Conservation (phyloP, 306 rosid genomes). For the Malus sylvestris region DNA sequence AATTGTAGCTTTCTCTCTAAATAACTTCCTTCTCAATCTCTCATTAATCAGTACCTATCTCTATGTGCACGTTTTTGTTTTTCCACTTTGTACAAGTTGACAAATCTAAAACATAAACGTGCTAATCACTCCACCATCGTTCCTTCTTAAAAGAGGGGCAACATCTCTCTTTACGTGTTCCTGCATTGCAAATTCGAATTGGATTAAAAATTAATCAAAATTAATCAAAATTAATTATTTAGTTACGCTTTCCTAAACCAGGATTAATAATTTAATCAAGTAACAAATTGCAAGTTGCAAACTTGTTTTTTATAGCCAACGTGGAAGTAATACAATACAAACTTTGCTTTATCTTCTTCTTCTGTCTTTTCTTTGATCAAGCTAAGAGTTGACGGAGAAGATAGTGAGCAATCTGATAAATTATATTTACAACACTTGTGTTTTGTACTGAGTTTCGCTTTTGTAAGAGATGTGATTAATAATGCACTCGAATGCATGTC, state of each 20-base stretch:
- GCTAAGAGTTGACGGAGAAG: neutral
- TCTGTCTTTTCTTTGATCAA: neutral
- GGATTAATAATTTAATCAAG: neutral
- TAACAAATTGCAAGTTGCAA: neutral
- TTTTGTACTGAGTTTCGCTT: accelerated
- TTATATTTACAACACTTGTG: too few relatives aligned
- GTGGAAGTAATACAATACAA: neutral
- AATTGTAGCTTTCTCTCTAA: neutral
- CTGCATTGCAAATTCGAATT: neutral
- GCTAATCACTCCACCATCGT: neutral
- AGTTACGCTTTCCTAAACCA: neutral
- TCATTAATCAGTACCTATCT: neutral
- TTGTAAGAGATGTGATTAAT: neutral
- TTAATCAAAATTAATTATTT: neutral
- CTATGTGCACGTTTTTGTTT: neutral
- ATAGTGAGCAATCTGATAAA: too few relatives aligned
- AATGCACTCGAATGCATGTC: accelerated
- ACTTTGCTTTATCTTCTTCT: neutral
- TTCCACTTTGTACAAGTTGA: neutral
- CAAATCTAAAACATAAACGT: neutral
- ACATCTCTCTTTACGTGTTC: neutral
- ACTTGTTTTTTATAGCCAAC: neutral
- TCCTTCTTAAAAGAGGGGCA: neutral
- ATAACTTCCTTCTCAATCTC: neutral
- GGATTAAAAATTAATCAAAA: neutral